Evolutionary conservation across 768 basidiomycete species (phyloP), one percentile per base, ranked within the genome.

Genomic region (Mycena olivaceomarginata): DNA sequence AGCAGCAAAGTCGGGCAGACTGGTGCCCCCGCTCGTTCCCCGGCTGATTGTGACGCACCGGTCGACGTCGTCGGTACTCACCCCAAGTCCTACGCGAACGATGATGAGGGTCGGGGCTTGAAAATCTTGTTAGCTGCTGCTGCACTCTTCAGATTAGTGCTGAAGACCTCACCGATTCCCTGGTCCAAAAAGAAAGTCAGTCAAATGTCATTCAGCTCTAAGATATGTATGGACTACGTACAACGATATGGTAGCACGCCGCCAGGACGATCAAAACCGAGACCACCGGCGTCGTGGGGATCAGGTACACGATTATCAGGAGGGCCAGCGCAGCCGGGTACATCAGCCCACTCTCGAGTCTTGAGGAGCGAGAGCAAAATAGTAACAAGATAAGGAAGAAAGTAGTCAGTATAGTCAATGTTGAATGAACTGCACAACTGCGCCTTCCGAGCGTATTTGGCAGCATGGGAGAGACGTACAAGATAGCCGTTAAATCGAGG

Each of bases 261-360:
- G 67, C 74, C 15, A 75, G 43, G 16, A 59, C 53, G 40, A 75
- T 53, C 8, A 75, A 20, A 6, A 75, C 74, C 7, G 74, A 75
- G 20, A 18, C n/a, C n/a, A 48, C 63, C 16, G 74, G 60, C 57
- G 73, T 74, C 11, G 41, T 16, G 37, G 60, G 67, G 4, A 39
- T 48, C 10, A 69, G 4, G 48, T 39, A 74, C 5, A 60, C 1
- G 16, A 22, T 46, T 31, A 75, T 13, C 40, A 25, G 25, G 39
- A 75, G 22, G 16, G 31, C 22, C 12, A 75, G 67, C 4, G 65
- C 37, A 46, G 51, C 67, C 4, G 74, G 74, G 37, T 75, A 75
- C 25, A 75, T 69, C 43, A 75, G 46, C 15, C 74, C 74, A 48
- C 74, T 75, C 64, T 75, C 74, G 46, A 75, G 63, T 22, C 46